These are phyloP conservation scores for Penicillium cataractarum DNA, from an alignment of 495 filamentous ascomycete genomes.

Conservation along the genomic window DNA sequence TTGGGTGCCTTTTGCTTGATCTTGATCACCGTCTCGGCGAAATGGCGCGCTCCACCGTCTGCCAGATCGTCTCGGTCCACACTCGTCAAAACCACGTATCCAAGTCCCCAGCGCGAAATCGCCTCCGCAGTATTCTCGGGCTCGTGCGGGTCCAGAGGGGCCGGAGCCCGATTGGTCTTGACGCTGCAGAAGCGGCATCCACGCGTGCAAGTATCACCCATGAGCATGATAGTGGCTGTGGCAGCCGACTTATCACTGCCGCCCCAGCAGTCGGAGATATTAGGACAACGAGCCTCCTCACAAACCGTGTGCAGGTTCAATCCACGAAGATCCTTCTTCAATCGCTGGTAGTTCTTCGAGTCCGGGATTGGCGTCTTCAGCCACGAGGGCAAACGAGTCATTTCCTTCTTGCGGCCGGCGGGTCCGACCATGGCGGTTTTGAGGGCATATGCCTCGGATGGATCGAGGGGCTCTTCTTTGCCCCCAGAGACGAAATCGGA, in stretches of 20 bases:
- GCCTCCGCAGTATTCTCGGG: conserved; percentile 97
- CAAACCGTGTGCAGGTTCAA: conserved; percentile 93
- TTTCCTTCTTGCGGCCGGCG: conserved; percentile 75
- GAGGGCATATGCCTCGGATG: conserved; percentile 60
- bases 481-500: conserved; percentile 72
- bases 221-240: conserved; percentile 98
- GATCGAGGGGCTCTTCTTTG: conserved; percentile 60
- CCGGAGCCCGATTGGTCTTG: conserved; percentile 78
- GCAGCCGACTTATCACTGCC: conserved; percentile 84
- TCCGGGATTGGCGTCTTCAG: conserved; percentile 92
- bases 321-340: conserved; percentile 90
- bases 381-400: conserved; percentile 91
- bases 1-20: conserved; percentile 88
- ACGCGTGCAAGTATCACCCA: conserved; percentile 97
- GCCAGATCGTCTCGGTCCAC: conserved; percentile 92
- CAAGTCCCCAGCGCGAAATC: conserved; percentile 86
- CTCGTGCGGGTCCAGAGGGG: conserved; percentile 91
- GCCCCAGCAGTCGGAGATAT: conserved; percentile 98
- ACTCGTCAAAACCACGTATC: conserved; percentile 91
- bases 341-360: conserved; percentile 85
- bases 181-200: conserved; percentile 97
- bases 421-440: conserved; percentile 82
- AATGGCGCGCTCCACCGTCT: conserved; percentile 88
- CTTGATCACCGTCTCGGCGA: conserved; percentile 90
- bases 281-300: conserved; percentile 95